Base-by-base conservation (phyloP, 139 green algal species). In the Mesotaenium endlicherianum region DNA sequence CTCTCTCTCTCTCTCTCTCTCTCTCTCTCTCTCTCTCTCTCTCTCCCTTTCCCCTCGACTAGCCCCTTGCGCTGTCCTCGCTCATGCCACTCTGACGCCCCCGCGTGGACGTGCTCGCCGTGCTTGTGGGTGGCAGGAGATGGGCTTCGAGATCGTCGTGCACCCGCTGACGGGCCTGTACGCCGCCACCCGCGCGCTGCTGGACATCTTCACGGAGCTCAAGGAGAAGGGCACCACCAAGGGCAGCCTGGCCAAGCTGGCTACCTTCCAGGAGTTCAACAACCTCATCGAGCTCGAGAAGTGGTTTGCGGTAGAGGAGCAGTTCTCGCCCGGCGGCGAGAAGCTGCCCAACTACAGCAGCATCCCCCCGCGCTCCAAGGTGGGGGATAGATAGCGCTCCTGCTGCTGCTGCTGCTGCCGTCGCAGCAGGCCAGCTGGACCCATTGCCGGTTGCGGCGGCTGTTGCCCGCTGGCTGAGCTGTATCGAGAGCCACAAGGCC, bases 141-240 rank as follows among this genome's bases (percentile, higher is more conserved):
- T 96, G 87, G 93, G 93, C 17, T 95, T 93, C 87, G 80, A 93
- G 31, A 81, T 95, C 6, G 88, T 93, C 8, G 75, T 91, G 39
- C 87, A 93, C 77, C 92, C 93, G 0, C 64, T 95, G 31, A 89
- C 91, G 40, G 90, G 90, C 26, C 80, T 92, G 0, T 90, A 87
- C 43, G 86, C 86, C 38, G 86, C 82, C 6, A 82, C 80, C 0
- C 74, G 64, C 34, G 55, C 80, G 11, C 58, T 89, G 64, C n/a
- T 60, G 30, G 40, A 74, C 45, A 68, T 82, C 39, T 80, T 79
- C 58, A 50, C 38, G 34, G 67, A 70, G 41, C 80, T 86, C n/a
- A n/a, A 80, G n/a, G n/a, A 31, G 8, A 77, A 60, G 36, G 78
- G 78, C 40, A 77, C 78, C 2, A 85, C 60, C 34, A 34, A 47